Evolutionary conservation across 2,329 filamentous ascomycete genomes (phyloP).

Genomic region (Emmonsia crescens): DNA sequence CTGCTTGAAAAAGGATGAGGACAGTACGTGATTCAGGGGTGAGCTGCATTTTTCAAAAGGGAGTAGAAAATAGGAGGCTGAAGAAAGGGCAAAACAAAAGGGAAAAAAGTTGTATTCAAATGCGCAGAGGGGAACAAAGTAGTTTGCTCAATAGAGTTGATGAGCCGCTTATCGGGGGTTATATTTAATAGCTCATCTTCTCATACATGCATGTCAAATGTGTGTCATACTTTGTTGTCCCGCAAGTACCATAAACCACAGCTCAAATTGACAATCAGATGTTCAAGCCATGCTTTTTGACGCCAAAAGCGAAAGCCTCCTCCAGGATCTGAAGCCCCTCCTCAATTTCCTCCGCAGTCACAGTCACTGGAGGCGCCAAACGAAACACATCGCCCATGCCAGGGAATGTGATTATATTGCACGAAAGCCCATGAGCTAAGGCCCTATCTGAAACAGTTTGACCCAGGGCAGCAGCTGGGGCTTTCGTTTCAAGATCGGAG

Average conservation of each 20-base stretch:
- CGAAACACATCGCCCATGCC: conserved; percentile 49
- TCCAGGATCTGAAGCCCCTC: conserved; percentile 47
- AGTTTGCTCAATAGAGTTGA: not conserved
- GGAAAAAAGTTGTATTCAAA: not conserved
- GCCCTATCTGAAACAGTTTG: conserved; percentile 38
- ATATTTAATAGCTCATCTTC: no score
- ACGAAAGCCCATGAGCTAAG: conserved; percentile 45
- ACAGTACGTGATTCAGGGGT: not conserved
- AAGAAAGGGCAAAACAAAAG: not conserved
- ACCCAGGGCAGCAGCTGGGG: conserved; percentile 39
- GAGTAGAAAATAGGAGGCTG: not conserved
- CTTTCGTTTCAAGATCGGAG: conserved; percentile 38
- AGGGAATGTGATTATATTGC: conserved; percentile 45
- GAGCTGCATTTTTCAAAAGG: not conserved
- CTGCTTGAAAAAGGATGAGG: not conserved
- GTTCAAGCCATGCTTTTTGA: conserved; percentile 7
- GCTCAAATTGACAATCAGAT: not conserved
- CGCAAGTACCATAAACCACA: not conserved
- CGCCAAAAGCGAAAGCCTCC: conserved; percentile 36
- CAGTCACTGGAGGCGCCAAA: conserved; percentile 51
- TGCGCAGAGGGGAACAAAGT: not conserved
- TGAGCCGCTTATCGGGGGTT: no score
- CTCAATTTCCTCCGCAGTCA: conserved; percentile 41
- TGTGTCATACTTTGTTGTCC: not conserved
- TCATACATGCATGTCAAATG: not conserved